Percentiles rank a stretch among this genome's conserved stretches.
Evolutionary conservation across 2,329 filamentous ascomycete genomes (phyloP).

Genomic region (Botryotinia globosa): DNA sequence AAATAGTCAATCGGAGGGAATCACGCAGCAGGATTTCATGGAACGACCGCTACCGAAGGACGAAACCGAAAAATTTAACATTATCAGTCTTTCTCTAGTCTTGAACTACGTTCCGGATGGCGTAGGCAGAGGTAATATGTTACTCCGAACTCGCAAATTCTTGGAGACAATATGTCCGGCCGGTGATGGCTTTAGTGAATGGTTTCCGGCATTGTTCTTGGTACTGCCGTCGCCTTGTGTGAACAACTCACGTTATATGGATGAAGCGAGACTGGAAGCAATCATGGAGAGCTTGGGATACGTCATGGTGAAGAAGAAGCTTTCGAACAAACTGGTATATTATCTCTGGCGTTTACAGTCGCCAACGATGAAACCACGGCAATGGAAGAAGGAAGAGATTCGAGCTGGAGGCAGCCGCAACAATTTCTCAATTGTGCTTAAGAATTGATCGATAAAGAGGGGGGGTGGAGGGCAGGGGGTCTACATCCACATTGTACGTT

Average conservation of each 20-base stretch:
- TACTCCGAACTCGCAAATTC: constrained; percentile 71
- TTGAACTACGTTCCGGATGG: constrained; percentile 90
- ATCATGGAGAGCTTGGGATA: constrained; percentile 83
- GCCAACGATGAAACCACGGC: constrained; percentile 29
- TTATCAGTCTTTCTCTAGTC: constrained; percentile 88
- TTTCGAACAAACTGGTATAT: constrained; percentile 81
- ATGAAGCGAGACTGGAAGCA: constrained; percentile 61
- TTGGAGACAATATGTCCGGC: constrained; percentile 45
- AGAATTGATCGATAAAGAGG: constrained; percentile 22
- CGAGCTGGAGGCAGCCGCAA: constrained; percentile 75
- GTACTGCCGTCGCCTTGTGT: constrained; percentile 88
- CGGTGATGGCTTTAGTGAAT: constrained; percentile 30
- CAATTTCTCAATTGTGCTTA: constrained; percentile 82
- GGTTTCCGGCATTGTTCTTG: constrained; percentile 74
- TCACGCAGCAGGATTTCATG: constrained; percentile 93
- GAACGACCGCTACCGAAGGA: constrained; percentile 67
- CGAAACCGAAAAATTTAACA: constrained; percentile 69
- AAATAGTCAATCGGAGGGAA: constrained; percentile 78
- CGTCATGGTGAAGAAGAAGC: constrained; percentile 60
- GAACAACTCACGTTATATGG: constrained; percentile 85
- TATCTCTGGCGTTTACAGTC: constrained; percentile 67
- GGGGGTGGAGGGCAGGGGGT: neutral
- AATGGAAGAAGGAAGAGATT: constrained; percentile 66
- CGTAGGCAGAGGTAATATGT: constrained; percentile 75
- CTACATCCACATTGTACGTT: neutral